phyloP scores from a whole-genome alignment of 2,329 filamentous ascomycete genomes.

The Blumeria hordei region DNA sequence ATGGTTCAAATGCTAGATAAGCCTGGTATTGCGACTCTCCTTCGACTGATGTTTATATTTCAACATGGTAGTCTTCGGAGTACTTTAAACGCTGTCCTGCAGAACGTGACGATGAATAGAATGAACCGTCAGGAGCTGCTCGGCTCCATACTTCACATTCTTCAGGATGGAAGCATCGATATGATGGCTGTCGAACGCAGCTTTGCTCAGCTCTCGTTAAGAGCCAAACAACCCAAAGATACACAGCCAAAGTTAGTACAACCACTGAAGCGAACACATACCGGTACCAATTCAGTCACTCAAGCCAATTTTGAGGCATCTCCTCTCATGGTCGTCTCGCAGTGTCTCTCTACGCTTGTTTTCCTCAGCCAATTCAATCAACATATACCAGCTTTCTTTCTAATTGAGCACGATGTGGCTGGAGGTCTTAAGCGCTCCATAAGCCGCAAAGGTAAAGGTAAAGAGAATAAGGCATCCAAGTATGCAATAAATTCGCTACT shows the following conservation, averaged over 20 bases:
- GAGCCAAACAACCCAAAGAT: slow-evolving; percentile 57
- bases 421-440: slow-evolving; percentile 52
- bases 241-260: slow-evolving; percentile 52
- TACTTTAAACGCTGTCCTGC: slow-evolving; percentile 66
- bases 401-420: slow-evolving; percentile 65
- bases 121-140: slow-evolving; percentile 88
- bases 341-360: slow-evolving; percentile 68
- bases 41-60: slow-evolving; percentile 95
- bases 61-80: slow-evolving; percentile 69
- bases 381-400: slow-evolving; percentile 73
- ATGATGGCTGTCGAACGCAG: slow-evolving; percentile 85
- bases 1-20: slow-evolving; percentile 96
- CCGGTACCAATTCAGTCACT: slow-evolving; percentile 25
- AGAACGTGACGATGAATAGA: slow-evolving; percentile 86
- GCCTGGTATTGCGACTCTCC: slow-evolving; percentile 76
- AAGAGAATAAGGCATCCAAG: slow-evolving; percentile 62
- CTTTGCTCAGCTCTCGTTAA: slow-evolving; percentile 77
- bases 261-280: slow-evolving; percentile 49
- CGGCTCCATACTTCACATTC: slow-evolving; percentile 71
- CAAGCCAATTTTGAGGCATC: slow-evolving; percentile 64
- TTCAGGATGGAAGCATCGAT: slow-evolving; percentile 88
- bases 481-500: slow-evolving; percentile 84
- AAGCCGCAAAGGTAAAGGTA: slow-evolving; percentile 67
- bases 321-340: slow-evolving; percentile 83
- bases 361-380: slow-evolving; percentile 66